phyloP scores from a whole-genome alignment of 164 flowering plant genomes.

The Annona squamosa region DNA sequence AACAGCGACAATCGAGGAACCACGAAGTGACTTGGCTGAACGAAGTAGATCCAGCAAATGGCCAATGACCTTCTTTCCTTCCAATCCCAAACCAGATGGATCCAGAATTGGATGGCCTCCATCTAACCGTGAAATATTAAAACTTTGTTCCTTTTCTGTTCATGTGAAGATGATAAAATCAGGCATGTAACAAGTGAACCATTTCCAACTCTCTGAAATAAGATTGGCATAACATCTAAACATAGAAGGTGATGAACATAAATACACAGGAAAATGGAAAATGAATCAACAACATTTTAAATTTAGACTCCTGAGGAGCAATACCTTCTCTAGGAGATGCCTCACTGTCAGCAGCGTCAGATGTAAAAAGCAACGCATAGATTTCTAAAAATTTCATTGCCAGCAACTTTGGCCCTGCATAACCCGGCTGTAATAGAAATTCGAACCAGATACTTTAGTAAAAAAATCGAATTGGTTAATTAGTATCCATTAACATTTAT shows the following conservation, averaged over 20 bases:
- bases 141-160: slow-evolving; percentile 37
- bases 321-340: slow-evolving; percentile 51
- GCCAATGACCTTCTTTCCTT: slow-evolving; percentile 53
- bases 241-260: not conserved
- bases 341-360: slow-evolving; percentile 46
- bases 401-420: slow-evolving; percentile 58
- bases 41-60: slow-evolving; percentile 56
- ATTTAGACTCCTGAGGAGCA: not conserved
- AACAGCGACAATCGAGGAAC: slow-evolving; percentile 51
- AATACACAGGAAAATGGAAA: not conserved
- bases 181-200: not conserved
- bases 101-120: slow-evolving; percentile 74
- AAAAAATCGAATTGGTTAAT: not conserved
- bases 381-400: slow-evolving; percentile 88
- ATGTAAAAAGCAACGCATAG: slow-evolving; percentile 49
- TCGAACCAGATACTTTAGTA: slow-evolving; percentile 11
- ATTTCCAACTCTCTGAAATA: not conserved
- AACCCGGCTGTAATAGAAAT: slow-evolving; percentile 53
- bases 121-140: slow-evolving; percentile 66
- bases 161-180: slow-evolving; percentile 12
- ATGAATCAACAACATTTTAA: slow-evolving; percentile 3
- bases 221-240: not conserved
- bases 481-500: not conserved
- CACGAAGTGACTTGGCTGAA: slow-evolving; percentile 46
- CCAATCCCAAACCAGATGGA: slow-evolving; percentile 43